phyloP scores from a whole-genome alignment of 192 early-diverging fungal genomes.

The Physocladia obscura region DNA sequence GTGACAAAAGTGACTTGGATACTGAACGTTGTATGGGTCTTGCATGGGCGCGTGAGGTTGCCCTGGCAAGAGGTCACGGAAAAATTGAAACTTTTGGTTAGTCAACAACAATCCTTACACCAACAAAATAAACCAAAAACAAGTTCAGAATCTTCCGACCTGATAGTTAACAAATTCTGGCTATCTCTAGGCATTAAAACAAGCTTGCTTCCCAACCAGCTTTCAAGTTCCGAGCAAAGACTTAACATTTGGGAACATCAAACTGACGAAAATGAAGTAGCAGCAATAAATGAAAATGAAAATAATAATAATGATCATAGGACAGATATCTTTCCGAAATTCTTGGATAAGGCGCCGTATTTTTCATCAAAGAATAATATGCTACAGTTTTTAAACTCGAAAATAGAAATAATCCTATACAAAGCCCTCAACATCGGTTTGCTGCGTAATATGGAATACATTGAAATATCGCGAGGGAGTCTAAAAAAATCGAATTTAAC shows the following conservation, averaged over 20 bases:
- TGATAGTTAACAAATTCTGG: constrained; percentile 18
- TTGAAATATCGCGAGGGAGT: constrained; percentile 48
- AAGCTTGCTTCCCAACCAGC: neutral
- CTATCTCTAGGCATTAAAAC: constrained; percentile 1
- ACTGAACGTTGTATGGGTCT: neutral
- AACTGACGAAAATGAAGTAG: constrained; percentile 3
- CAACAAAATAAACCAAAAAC: no score
- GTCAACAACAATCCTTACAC: no score
- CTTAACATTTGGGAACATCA: constrained; percentile 8
- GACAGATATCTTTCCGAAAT: neutral
- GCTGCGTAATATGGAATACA: neutral
- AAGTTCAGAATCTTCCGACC: no score
- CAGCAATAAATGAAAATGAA: neutral
- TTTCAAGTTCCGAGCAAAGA: neutral
- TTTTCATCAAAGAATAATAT: neutral
- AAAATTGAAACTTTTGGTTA: constrained; percentile 16
- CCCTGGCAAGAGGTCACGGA: constrained; percentile 7
- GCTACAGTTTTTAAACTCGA: neutral
- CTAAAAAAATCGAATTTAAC: constrained; percentile 51
- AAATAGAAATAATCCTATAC: constrained; percentile 7
- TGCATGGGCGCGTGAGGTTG: constrained; percentile 26
- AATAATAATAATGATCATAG: neutral
- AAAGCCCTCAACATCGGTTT: neutral
- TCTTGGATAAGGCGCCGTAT: neutral
- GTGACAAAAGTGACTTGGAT: no score